These are phyloP conservation scores for Backusella australiensis DNA, from an alignment of 192 early-diverging fungal species.

Conservation along the genomic window DNA sequence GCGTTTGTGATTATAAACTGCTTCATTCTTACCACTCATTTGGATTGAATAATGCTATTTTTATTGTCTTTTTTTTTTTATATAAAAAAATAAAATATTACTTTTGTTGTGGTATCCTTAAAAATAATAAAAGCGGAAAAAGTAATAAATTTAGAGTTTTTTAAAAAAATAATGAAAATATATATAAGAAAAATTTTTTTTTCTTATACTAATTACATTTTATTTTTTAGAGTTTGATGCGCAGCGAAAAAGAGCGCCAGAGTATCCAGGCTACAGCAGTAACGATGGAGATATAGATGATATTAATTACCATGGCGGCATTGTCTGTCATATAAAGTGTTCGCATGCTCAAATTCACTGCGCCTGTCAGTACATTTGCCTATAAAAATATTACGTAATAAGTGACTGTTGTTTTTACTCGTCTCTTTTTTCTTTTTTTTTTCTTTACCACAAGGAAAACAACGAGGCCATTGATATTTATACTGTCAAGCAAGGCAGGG, in stretches of 20 bases:
- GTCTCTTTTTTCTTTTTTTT: background rate
- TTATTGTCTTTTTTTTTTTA: background rate
- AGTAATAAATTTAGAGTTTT: background rate
- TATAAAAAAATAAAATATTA: background rate
- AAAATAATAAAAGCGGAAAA: slow-evolving; percentile 1
- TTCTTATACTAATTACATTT: background rate
- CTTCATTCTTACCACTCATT: background rate
- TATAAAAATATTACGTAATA: slow-evolving; percentile 27
- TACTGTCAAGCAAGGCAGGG: slow-evolving; percentile 60
- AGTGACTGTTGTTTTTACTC: background rate
- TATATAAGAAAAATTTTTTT: slow-evolving; percentile 1
- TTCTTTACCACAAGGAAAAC: slow-evolving; percentile 75
- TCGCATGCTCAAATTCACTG: slow-evolving; percentile 75
- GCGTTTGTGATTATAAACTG: background rate
- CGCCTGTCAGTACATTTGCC: slow-evolving; percentile 89
- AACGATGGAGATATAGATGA: slow-evolving; percentile 49
- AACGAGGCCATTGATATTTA: slow-evolving; percentile 82
- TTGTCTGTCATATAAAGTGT: slow-evolving; percentile 63
- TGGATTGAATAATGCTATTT: background rate
- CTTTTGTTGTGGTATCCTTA: slow-evolving; percentile 6
- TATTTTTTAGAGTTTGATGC: slow-evolving; percentile 26
- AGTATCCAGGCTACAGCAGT: slow-evolving; percentile 19
- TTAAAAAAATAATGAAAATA: background rate
- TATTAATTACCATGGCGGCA: slow-evolving; percentile 46
- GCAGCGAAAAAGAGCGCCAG: slow-evolving; percentile 10